These are phyloP conservation scores for Beauveria sp. DNA, from an alignment of 2,329 filamentous ascomycete genomes.

Conservation along the genomic window DNA sequence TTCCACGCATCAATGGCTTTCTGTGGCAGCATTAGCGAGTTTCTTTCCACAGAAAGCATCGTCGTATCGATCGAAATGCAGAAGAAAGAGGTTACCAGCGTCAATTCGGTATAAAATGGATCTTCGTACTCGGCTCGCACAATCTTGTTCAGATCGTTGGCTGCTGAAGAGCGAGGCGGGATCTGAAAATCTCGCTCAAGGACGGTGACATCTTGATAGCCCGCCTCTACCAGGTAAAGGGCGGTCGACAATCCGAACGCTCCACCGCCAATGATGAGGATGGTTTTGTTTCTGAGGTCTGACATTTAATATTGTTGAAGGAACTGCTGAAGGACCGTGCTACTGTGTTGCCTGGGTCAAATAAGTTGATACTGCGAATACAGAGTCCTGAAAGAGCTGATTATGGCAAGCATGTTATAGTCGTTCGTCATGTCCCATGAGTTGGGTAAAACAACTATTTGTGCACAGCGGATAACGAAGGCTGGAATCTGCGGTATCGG, in stretches of 20 bases:
- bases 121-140: conserved; percentile 52
- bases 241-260: not conserved
- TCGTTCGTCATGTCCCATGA: not conserved
- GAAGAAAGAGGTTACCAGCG: conserved; percentile 32
- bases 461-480: not conserved
- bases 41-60: too few species aligned
- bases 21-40: not conserved
- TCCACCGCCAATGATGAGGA: not conserved
- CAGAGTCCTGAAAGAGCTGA: too few species aligned
- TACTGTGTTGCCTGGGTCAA: too few species aligned
- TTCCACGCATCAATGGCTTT: conserved; percentile 47
- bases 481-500: not conserved
- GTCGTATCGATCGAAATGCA: not conserved
- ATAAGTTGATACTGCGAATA: too few species aligned
- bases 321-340: too few species aligned
- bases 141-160: conserved; percentile 56
- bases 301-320: not conserved
- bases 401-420: too few species aligned
- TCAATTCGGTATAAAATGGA: conserved; percentile 46
- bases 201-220: conserved; percentile 30
- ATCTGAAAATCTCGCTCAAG: conserved; percentile 31
- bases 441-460: too few species aligned
- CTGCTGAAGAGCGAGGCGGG: conserved; percentile 44
- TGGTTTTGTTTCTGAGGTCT: not conserved
- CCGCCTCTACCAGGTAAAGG: not conserved